Percentiles rank a stretch among this genome's conserved stretches.
phyloP scores from a whole-genome alignment of 2,329 filamentous ascomycete species.

The Metarhizium sp. region DNA sequence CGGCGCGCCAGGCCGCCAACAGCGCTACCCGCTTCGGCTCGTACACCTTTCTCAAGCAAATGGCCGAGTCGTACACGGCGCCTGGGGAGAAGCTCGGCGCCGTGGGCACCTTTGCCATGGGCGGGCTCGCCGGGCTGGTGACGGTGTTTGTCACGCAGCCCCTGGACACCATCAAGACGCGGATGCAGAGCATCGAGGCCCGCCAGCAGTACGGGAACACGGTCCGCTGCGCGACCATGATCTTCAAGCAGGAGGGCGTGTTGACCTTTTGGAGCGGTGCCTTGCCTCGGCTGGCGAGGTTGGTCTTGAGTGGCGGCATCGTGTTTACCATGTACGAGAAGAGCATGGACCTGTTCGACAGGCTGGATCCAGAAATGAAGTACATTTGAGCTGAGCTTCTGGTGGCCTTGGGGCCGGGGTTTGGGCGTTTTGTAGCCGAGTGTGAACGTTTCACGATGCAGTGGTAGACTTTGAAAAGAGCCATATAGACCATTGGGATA shows the following conservation, averaged over 20 bases:
- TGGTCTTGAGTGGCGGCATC: constrained; percentile 90
- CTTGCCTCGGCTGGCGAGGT: constrained; percentile 68
- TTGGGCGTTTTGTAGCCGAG: not conserved
- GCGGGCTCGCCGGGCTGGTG: constrained; percentile 78
- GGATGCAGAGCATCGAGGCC: constrained; percentile 95
- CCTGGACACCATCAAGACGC: constrained; percentile 90
- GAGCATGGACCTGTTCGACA: constrained; percentile 79
- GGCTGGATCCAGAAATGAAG: constrained; percentile 69
- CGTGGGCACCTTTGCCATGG: constrained; percentile 81
- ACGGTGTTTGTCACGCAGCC: constrained; percentile 73
- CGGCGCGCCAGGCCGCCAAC: constrained; percentile 89
- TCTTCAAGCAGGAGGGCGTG: constrained; percentile 82
- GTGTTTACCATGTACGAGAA: constrained; percentile 99
- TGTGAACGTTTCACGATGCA: not conserved
- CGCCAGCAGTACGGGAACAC: constrained; percentile 75
- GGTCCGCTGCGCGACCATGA: constrained; percentile 69
- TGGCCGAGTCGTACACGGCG: constrained; percentile 84
- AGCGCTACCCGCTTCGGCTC: constrained; percentile 83
- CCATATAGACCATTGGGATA: not conserved
- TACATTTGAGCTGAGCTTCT: constrained; percentile 52
- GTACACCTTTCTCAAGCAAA: constrained; percentile 83
- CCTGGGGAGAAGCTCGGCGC: constrained; percentile 92
- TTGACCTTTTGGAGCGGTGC: constrained; percentile 93
- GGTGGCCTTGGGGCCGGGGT: not conserved
- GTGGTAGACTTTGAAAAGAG: not conserved